Base-by-base conservation (phyloP, 169 alveolate species). In the Miamiensis avidus region DNA sequence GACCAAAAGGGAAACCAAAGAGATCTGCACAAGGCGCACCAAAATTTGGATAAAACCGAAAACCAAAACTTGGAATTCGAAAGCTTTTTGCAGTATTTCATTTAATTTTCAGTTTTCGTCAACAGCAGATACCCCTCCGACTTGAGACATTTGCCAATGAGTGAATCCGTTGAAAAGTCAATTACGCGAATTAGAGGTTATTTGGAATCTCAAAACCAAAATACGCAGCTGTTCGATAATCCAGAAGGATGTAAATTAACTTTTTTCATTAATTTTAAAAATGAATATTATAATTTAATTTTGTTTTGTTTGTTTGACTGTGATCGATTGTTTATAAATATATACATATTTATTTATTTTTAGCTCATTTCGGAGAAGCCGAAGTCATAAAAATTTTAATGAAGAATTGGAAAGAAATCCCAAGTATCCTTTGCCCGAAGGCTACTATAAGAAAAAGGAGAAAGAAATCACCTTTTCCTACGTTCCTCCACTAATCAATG, bases 381-480 rank as follows among this genome's bases (percentile, higher is more conserved):
- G 90, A 86, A 74, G 87, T 86, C 26, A 85, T 93, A 16, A 85
- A 64, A 91, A 93, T 30, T 87, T 90, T 31, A 90, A 93, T 69
- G 87, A 89, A 84, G 86, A 89, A 81, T 31, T 93, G 20, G 83
- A 65, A 32, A 79, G 81, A 72, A 89, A 93, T 82, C 95, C 96
- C 1, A 82, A 83, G n/a, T 93, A 90, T 76, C 92, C 93, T 1
- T 75, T 90, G 31, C 96, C 96, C n/a, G 92, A 93, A 78, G 96
- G 91, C 15, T 90, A 93, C 84, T 73, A 74, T 31, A 89, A 89
- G 20, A 65, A 82, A 32, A 77, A 78, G 6, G 93, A 84, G 30
- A 75, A 78, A 31, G 81, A 76, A 26, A 83, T 91, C n/a, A 49
- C 28, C 31, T 90, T 83, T 78, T 64, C 74, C 1, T 83, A 69